Evolutionary conservation across 306 rosid genomes (phyloP), one percentile per base, ranked within the genome.

Genomic region (Biancaea sappan): DNA sequence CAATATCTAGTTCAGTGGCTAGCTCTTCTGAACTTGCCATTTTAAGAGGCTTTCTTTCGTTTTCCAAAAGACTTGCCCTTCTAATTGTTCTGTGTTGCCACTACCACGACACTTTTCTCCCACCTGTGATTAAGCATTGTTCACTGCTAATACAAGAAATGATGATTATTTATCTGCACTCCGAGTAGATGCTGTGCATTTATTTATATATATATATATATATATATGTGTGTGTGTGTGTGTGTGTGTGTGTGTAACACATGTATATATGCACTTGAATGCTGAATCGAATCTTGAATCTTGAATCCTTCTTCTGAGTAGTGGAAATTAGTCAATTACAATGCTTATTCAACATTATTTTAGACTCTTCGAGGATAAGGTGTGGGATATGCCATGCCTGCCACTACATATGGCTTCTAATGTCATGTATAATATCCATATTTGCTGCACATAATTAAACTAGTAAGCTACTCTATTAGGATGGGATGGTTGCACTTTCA

Each of bases 261-360:
- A 38, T 12, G 1, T 35, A 31, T 35, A 21, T 24, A 4, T 71
- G 72, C 73, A 22, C 69, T 43, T 46, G 0, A 56, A 22, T 38
- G 4, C n/a, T n/a, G 66, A 41, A 2, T 7, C 79, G 66, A 41
- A 2, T 7, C 79, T n/a, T n/a, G n/a, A n/a, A n/a, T n/a, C n/a
- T n/a, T n/a, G 66, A 41, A 2, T 7, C 79, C 28, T 38, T 57
- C 81, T 41, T 47, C 51, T 78, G 11, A 69, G 46, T 38, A 63
- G 40, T 38, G 26, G 51, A 21, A 21, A 24, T 63, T 38, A 34
- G 26, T 32, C 22, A 21, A 24, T 63, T 38, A 34, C 21, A 28
- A 46, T 31, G 15, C 46, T 47, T 50, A 0, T 21, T 15, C 1
- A n/a, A 56, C 29, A 52, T 57, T 0, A 19, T 57, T 57, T 54